Base-by-base conservation (phyloP, 2,329 filamentous ascomycete genomes). In the Pseudocercospora ulei region DNA sequence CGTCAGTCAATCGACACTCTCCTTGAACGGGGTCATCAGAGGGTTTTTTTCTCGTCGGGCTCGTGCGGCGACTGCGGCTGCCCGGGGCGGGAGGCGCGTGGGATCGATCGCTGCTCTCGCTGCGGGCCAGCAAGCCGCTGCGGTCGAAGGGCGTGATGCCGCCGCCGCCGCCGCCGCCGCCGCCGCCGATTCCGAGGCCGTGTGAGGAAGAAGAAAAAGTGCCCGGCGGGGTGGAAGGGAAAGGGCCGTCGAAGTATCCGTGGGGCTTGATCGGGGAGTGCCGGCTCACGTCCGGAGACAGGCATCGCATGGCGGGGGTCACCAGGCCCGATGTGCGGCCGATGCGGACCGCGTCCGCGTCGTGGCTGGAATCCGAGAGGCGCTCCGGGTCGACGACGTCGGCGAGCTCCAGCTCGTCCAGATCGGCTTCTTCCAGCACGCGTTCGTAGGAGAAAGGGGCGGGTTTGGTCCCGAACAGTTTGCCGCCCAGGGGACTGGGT, bases 81-180 rank as follows among this genome's bases (percentile, higher is more conserved):
- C 74, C 57, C 5, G 67, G 71, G 9, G 72, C 69, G 23, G 95
- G 62, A n/a, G n/a, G n/a, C n/a, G n/a, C n/a, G n/a, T n/a, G n/a
- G n/a, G n/a, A n/a, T 41, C 83, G 71, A 57, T 96, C 90, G 37
- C 85, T 71, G 57, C 85, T 93, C 57, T 95, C 88, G 0, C 83
- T 92, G 50, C 88, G 69, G 2, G 85, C 74, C 38, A 83, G 78
- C 47, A 95, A 60, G 1, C 87, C 87, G 30, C 74, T 77, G 24
- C 85, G 63, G 39, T 75, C 72, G 49, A 74, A 72, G 6, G 67
- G 58, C 47, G 66, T 52, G 30, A 53, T 49, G 12, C 24, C 39
- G 13, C 22, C 26, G n/a, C 22, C 35, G 3, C 39, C 40, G 3
- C 57, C 55, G 29, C 56, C 20, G 2, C 56, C 49, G 12, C 24